Base-by-base conservation (phyloP, 2,329 filamentous ascomycete species). In the Stagonosporopsis rhizophila region DNA sequence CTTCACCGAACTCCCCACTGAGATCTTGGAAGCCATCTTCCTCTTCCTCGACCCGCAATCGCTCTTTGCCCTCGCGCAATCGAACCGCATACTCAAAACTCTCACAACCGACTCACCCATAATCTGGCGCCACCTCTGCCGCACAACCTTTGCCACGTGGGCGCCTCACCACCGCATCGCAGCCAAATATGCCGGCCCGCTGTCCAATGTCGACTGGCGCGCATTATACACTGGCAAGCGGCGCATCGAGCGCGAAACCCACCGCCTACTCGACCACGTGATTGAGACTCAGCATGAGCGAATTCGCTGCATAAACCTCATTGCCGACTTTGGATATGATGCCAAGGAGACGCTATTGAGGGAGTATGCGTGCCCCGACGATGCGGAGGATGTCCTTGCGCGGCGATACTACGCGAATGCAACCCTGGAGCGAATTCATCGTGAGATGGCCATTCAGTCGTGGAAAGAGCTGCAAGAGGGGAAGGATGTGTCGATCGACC, bases 21-120 rank as follows among this genome's bases (percentile, higher is more conserved):
- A 99, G 79, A 85, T 98, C 60, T 82, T 98, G 67, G 87, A 91
- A 71, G 84, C 88, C 49, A 89, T 98, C 63, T 82, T 97, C 63
- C 81, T 83, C 60, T 87, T 87, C 70, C 79, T 86, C 46, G 78
- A 81, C 44, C 82, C 85, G 8, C 66, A 65, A 40, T 80, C 80
- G 35, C 78, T 84, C 28, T 73, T 83, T 39, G 76, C 80, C 78
- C 71, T 85, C 76, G 69, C 88, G 83, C 63, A 80, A 23, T 81
- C 89, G 11, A 91, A 85, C 20, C 85, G 80, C 63, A 85, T 86
- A 56, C 83, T 94, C 65, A 80, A 86, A 65, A 80, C 81, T 44
- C 79, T 96, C 52, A 85, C 88, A 22, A 84, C 87, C 35, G 86
- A 87, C 64, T 89, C 91, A 56, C 86, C 88, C 7, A 79, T 93